Conservation (phyloP, 2,329 filamentous ascomycete genomes). For the Aspergillus sp. region DNA sequence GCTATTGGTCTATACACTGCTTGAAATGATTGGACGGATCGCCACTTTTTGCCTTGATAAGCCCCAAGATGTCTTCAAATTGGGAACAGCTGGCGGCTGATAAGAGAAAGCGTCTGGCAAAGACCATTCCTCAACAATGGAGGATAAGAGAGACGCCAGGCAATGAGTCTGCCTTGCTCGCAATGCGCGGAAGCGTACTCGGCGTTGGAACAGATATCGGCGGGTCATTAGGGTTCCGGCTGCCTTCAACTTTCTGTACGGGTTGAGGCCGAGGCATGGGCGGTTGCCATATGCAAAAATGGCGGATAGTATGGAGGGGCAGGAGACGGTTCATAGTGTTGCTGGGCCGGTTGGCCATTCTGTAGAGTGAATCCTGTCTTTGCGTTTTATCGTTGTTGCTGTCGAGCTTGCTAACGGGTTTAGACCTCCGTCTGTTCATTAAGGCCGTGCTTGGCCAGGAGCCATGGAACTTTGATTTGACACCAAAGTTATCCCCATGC, state of each 20-base stretch:
- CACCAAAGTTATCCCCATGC: constrained; percentile 15
- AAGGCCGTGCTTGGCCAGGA: constrained; percentile 9
- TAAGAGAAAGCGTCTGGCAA: no score
- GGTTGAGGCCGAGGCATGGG: constrained; percentile 43
- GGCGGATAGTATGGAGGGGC: constrained; percentile 35
- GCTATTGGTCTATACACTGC: no score
- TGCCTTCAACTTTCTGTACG: constrained; percentile 47
- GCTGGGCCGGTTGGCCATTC: constrained; percentile 23
- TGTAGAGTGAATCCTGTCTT: no score
- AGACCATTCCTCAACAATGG: not conserved
- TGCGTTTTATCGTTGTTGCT: no score
- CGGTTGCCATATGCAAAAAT: constrained; percentile 40
- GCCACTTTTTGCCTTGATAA: no score
- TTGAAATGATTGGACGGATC: no score
- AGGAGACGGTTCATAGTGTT: constrained; percentile 41
- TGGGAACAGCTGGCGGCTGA: no score
- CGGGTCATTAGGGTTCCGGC: constrained; percentile 49
- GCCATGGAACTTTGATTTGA: constrained; percentile 17
- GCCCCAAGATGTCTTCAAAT: no score
- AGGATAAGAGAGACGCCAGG: not conserved
- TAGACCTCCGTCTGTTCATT: not conserved
- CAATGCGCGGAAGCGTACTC: constrained; percentile 57
- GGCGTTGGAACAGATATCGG: constrained; percentile 69
- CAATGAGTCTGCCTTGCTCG: constrained; percentile 54
- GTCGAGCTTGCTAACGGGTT: no score